Conservation (phyloP, 1,284 basidiomycete genomes). For the Trichosporon sp. region DNA sequence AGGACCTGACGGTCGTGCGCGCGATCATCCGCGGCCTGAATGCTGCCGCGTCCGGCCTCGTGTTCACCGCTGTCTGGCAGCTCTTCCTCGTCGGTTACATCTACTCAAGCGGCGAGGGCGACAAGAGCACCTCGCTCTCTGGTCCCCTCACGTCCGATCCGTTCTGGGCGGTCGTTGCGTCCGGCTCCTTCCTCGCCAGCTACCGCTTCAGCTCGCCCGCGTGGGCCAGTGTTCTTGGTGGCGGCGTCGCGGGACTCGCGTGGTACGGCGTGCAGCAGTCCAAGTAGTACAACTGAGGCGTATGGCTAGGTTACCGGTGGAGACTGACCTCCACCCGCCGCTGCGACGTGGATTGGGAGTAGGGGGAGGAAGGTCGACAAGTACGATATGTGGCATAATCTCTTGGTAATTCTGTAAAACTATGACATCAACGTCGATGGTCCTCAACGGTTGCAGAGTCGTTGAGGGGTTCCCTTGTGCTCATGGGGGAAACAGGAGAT, state of each 20-base stretch:
- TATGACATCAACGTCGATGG: not conserved
- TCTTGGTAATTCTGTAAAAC: not conserved
- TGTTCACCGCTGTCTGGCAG: constrained; percentile 58
- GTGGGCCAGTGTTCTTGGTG: constrained; percentile 45
- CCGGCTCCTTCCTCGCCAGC: constrained; percentile 38
- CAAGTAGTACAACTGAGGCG: not conserved
- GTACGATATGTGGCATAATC: not conserved
- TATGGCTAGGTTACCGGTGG: no score
- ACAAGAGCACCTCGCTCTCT: constrained; percentile 22
- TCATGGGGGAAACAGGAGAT: no score
- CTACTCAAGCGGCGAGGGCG: constrained; percentile 40
- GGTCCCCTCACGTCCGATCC: constrained; percentile 50
- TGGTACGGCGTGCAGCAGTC: constrained; percentile 48
- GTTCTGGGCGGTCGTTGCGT: constrained; percentile 52
- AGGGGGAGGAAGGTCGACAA: no score
- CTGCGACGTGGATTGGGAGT: no score
- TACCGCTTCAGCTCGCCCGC: constrained; percentile 48
- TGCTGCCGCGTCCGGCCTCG: constrained; percentile 57
- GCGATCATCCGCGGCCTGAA: constrained; percentile 56
- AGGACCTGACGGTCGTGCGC: constrained; percentile 50
- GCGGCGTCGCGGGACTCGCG: constrained; percentile 47
- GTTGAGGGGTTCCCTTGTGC: no score
- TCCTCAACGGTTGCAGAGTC: no score
- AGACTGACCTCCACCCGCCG: no score
- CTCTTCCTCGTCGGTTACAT: constrained; percentile 50